Conservation (phyloP, 805 yeast genomes). For the Kluyveromyces siamensis region DNA sequence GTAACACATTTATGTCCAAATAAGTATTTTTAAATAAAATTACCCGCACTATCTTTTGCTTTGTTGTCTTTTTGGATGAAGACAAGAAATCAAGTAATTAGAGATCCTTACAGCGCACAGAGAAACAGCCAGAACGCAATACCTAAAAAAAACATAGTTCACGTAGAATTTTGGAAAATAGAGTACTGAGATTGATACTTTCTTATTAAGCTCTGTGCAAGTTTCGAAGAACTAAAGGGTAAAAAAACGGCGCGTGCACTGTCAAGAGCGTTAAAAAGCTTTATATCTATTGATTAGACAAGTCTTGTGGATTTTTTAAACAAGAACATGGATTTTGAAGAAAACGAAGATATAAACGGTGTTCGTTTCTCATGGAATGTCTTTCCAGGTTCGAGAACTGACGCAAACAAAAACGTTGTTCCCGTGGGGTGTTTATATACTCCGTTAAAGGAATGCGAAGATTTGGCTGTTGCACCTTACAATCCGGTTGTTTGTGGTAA, state of each 20-base stretch:
- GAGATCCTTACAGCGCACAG: neutral
- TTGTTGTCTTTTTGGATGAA: neutral
- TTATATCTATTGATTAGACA: too few species aligned
- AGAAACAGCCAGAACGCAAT: neutral
- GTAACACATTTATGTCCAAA: too few species aligned
- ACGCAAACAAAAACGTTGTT: conserved; percentile 84
- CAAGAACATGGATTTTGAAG: conserved; percentile 39
- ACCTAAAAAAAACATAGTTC: neutral
- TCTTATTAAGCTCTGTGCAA: too few species aligned
- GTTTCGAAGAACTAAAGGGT: too few species aligned
- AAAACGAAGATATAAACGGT: conserved; percentile 63
- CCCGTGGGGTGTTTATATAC: conserved; percentile 93
- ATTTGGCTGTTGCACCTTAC: conserved; percentile 67
- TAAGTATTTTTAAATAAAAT: too few species aligned
- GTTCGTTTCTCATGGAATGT: conserved; percentile 74
- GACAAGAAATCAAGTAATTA: too few species aligned
- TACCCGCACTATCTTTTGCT: neutral
- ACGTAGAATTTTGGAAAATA: neutral
- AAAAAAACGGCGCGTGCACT: too few species aligned
- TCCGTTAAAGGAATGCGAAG: conserved; percentile 77
- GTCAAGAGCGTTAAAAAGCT: too few species aligned
- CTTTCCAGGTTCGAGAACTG: conserved; percentile 81
- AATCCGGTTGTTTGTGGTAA: conserved; percentile 78
- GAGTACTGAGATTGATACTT: too few species aligned
- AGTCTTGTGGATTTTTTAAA: too few species aligned